Percentiles rank a stretch among this genome's conserved stretches.
Conservation (phyloP, 805 yeast species). For the Groenewaldozyma tartarivorans region DNA sequence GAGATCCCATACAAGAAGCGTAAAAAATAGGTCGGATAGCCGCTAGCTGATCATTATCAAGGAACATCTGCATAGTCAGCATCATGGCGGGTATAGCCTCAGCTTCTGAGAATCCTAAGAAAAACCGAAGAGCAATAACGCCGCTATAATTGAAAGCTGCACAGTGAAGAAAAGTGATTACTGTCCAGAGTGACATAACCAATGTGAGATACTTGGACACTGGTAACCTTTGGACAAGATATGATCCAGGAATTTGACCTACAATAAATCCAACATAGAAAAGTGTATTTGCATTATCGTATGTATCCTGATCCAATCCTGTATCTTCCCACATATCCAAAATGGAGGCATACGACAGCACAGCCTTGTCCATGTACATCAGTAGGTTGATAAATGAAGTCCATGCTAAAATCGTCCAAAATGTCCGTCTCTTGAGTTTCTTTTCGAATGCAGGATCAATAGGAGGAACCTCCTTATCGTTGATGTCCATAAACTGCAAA, state of each 20-base stretch:
- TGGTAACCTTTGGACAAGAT: slow-evolving; percentile 44
- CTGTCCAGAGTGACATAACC: slow-evolving; percentile 43
- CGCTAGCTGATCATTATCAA: slow-evolving; percentile 33
- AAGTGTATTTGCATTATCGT: slow-evolving; percentile 14
- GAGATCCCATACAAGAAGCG: slow-evolving; percentile 19
- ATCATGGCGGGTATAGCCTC: slow-evolving; percentile 50
- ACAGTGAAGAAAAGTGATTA: slow-evolving; percentile 29
- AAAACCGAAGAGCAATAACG: slow-evolving; percentile 37
- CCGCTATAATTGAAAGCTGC: slow-evolving; percentile 36
- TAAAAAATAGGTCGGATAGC: slow-evolving; percentile 39
- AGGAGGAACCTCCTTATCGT: slow-evolving; percentile 3
- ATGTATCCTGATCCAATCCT: slow-evolving; percentile 10
- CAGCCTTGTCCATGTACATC: slow-evolving; percentile 34
- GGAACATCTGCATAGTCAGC: slow-evolving; percentile 52
- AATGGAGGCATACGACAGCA: slow-evolving; percentile 33
- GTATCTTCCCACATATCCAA: slow-evolving; percentile 29
- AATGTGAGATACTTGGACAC: slow-evolving; percentile 40
- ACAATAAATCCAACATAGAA: slow-evolving; percentile 25
- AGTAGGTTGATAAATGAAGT: slow-evolving; percentile 7
- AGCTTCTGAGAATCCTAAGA: slow-evolving; percentile 45
- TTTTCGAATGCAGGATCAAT: slow-evolving; percentile 4
- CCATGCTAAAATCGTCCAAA: slow-evolving; percentile 4
- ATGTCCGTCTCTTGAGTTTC: slow-evolving; percentile 5
- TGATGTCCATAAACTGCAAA: slow-evolving; percentile 2
- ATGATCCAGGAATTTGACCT: slow-evolving; percentile 25